Conservation (phyloP, 2,329 filamentous ascomycete species). For the Aspergillus hiratsukae region DNA sequence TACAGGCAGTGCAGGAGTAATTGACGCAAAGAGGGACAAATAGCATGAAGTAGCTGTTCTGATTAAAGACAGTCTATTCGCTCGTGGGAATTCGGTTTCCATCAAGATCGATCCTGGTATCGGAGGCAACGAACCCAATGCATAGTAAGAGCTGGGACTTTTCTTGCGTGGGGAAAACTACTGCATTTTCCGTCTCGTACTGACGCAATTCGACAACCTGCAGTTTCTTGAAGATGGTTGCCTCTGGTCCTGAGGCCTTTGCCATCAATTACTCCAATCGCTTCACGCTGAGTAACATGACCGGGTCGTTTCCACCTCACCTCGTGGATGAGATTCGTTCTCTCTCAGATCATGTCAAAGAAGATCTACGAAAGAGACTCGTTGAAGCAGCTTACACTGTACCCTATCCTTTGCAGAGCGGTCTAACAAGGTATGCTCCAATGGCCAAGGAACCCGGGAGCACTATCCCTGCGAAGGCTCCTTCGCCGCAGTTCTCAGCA, state of each 20-base stretch:
- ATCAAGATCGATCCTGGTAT: conserved; percentile 42
- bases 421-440: conserved; percentile 56
- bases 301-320: conserved; percentile 50
- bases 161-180: too few species aligned
- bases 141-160: too few species aligned
- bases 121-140: conserved; percentile 47
- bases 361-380: conserved; percentile 29
- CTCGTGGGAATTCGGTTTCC: conserved; percentile 40
- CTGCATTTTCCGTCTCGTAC: neutral
- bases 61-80: conserved; percentile 33
- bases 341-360: conserved; percentile 25
- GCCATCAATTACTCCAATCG: conserved; percentile 58
- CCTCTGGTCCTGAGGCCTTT: conserved; percentile 50
- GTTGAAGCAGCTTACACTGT: conserved; percentile 33
- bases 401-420: conserved; percentile 53
- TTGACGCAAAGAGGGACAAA: neutral
- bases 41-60: conserved; percentile 42
- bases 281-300: conserved; percentile 63
- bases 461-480: conserved; percentile 52
- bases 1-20: neutral
- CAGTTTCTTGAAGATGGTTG: conserved; percentile 58
- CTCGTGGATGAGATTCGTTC: conserved; percentile 31
- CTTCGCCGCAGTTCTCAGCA: conserved; percentile 51
- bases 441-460: conserved; percentile 57
- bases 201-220: neutral